phyloP scores from a whole-genome alignment of 2,329 filamentous ascomycete genomes.

The Verticillium isaacii region DNA sequence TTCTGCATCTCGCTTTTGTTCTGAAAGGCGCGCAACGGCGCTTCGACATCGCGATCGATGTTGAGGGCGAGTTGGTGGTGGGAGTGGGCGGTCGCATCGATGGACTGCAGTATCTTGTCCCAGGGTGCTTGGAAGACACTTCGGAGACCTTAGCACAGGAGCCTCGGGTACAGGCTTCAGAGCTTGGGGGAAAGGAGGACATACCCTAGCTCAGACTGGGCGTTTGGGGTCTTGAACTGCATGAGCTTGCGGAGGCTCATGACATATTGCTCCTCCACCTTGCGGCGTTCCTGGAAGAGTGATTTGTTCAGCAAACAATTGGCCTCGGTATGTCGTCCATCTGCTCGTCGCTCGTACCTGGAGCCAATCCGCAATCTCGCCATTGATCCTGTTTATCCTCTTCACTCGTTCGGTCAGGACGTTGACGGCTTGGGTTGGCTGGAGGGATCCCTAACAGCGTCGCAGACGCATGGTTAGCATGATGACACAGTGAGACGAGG shows the following conservation, averaged over 20 bases:
- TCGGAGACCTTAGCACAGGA: slow-evolving; percentile 6
- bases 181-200: slow-evolving; percentile 20
- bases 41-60: slow-evolving; percentile 85
- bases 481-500: too few species aligned
- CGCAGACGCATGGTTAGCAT: slow-evolving; percentile 8
- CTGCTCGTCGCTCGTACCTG: slow-evolving; percentile 55
- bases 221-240: slow-evolving; percentile 68
- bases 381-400: slow-evolving; percentile 80
- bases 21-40: slow-evolving; percentile 72
- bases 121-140: slow-evolving; percentile 90
- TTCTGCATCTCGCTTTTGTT: slow-evolving; percentile 72
- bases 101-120: slow-evolving; percentile 78
- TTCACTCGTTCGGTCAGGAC: slow-evolving; percentile 83
- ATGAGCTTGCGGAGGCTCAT: slow-evolving; percentile 76
- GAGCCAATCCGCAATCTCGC: slow-evolving; percentile 93
- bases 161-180: background rate
- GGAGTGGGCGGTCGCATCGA: slow-evolving; percentile 75
- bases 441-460: slow-evolving; percentile 63
- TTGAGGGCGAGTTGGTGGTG: slow-evolving; percentile 76
- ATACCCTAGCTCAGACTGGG: slow-evolving; percentile 81
- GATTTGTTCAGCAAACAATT: slow-evolving; percentile 7
- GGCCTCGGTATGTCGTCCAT: background rate
- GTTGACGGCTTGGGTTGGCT: slow-evolving; percentile 75
- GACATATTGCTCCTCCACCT: slow-evolving; percentile 86
- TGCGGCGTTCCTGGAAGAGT: slow-evolving; percentile 73